A percentile compares a stretch with the other conserved stretches of the same genome.
Conservation (phyloP, 805 yeast genomes). For the Kuraishia floccosa region DNA sequence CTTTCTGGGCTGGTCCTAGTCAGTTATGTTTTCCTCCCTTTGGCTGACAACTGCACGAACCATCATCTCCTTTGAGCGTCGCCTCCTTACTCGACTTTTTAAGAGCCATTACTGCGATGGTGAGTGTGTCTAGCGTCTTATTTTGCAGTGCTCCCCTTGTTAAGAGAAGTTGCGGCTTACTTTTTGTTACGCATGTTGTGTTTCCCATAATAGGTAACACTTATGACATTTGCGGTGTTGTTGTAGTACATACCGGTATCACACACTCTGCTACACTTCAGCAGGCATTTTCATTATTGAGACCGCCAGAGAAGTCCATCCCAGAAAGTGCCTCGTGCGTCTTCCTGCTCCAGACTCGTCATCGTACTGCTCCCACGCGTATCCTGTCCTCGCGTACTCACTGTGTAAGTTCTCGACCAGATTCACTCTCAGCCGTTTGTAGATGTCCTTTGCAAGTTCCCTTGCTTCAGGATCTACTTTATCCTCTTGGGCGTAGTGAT, state of each 20-base stretch:
- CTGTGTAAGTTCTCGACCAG: slow-evolving; percentile 55
- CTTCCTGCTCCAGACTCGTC: slow-evolving; percentile 63
- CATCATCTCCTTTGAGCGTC: not conserved
- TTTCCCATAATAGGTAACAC: too few relatives aligned
- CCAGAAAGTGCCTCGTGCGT: slow-evolving; percentile 84
- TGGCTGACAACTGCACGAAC: not conserved
- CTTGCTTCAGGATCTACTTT: slow-evolving; percentile 19
- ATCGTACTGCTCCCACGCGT: slow-evolving; percentile 85
- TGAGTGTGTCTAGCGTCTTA: too few relatives aligned
- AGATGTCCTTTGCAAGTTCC: slow-evolving; percentile 33
- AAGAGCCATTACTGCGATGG: too few relatives aligned
- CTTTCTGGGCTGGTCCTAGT: slow-evolving; percentile 20
- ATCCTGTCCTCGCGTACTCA: slow-evolving; percentile 71
- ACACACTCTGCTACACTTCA: slow-evolving; percentile 4
- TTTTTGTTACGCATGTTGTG: too few relatives aligned
- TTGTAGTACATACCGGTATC: not conserved
- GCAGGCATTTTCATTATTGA: slow-evolving; percentile 80
- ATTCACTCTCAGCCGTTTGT: slow-evolving; percentile 49
- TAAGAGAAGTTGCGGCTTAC: too few relatives aligned
- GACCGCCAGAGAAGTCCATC: slow-evolving; percentile 85
- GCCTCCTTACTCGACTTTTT: not conserved
- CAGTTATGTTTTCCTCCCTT: too few relatives aligned
- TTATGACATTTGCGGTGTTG: not conserved
- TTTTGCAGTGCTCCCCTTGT: too few relatives aligned
- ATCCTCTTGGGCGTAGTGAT: slow-evolving; percentile 33